Evolutionary conservation across 225 moss, liverwort and hornwort genomes (phyloP), one percentile per base, ranked within the genome.

Genomic region (Sphagnum tenellum): DNA sequence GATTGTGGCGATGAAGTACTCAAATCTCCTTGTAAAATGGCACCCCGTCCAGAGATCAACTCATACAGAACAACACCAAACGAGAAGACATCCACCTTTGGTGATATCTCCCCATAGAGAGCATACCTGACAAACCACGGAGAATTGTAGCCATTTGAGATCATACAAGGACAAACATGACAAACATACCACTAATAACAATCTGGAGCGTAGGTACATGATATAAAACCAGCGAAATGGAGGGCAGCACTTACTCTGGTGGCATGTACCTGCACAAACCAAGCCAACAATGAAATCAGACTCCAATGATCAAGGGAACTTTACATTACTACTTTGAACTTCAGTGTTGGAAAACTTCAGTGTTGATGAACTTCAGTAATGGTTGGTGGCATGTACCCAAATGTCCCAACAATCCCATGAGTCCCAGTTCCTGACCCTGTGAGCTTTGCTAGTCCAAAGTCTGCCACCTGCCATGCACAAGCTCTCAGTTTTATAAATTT

Each of bases 11-110:
- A 29, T 29, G 56, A 56, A 60, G 13, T 3, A 60, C 5, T 9
- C 52, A 52, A 9, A 52, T 6, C 59, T 60, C 7, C 45, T 9
- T 44, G 53, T 46, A 56, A 6, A 56, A 67, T 56, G 9, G 66
- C 66, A 54, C 45, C 13, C 56, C 55, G 54, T 7, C 55, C 66
- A 67, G 66, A 67, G 9, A 67, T n/a, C 0, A 67, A 56, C n/a
- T 67, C 66, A 56, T 29, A 67, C 2, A 67, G 55, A 7, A 67
- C 66, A 14, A 67, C 66, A 9, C 66, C 66, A 56, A 67, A 67
- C 2, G 66, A 67, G 44, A 54, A 67, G 44, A 67, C 66, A 55
- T 67, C 66, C 12, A 67, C 9, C 56, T 67, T 67, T 13, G 66
- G 29, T 44, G 66, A 67, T 46, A 67, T 54, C 11, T 67, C 66